phyloP scores from a whole-genome alignment of 257 asterid species.

The Paulownia fortunei region DNA sequence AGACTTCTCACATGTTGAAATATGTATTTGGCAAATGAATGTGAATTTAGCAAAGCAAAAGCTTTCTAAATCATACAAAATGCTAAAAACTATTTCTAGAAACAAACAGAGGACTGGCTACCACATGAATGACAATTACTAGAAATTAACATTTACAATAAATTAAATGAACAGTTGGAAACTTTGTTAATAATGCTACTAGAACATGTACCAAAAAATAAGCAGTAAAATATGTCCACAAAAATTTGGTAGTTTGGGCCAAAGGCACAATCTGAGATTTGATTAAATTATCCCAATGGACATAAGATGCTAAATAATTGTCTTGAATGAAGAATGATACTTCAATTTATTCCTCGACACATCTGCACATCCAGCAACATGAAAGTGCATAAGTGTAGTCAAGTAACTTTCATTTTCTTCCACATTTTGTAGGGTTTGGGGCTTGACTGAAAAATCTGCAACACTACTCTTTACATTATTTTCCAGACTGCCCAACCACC shows the following conservation, averaged over 20 bases:
- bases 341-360: not conserved
- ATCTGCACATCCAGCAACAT: slow-evolving; percentile 30
- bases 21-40: not conserved
- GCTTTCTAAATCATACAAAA: slow-evolving; percentile 1
- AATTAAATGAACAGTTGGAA: not conserved
- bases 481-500: slow-evolving; percentile 24
- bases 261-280: slow-evolving; percentile 17
- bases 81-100: not conserved
- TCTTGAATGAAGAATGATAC: slow-evolving; percentile 21
- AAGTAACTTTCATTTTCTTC: slow-evolving; percentile 1
- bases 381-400: slow-evolving; percentile 4
- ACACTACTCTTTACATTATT: slow-evolving; percentile 22
- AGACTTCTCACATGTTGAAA: slow-evolving; percentile 9
- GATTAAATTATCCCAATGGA: slow-evolving; percentile 20
- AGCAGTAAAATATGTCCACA: slow-evolving; percentile 5
- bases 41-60: not conserved
- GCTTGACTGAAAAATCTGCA: slow-evolving; percentile 8
- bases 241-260: not conserved
- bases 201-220: not conserved
- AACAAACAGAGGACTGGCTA: not conserved
- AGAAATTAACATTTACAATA: not conserved
- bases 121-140: not conserved
- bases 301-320: slow-evolving; percentile 8
- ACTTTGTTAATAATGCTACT: not conserved
- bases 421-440: not conserved